Conservation (phyloP, 305 asterid genomes). For the Withania somnifera region DNA sequence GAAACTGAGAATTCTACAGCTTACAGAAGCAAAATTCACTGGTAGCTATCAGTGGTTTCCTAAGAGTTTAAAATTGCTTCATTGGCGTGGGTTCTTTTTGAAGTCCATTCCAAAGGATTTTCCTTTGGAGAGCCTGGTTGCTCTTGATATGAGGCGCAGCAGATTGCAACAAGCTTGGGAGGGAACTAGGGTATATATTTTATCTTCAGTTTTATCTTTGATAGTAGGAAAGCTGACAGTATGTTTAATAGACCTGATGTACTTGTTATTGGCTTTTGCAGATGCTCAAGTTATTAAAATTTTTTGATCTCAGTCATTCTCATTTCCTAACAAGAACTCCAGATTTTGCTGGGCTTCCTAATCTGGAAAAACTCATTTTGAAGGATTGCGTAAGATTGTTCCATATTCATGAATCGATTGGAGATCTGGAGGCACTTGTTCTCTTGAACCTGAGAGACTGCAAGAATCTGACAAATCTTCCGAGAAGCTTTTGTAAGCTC, state of each 20-base stretch:
- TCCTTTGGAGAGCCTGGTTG: constrained; percentile 10
- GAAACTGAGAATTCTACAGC: constrained; percentile 8
- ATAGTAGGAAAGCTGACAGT: too few species aligned
- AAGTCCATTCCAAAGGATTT: constrained; percentile 12
- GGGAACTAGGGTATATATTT: constrained; percentile 6
- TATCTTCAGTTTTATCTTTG: neutral
- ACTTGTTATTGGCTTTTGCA: neutral
- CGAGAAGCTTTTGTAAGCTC: neutral
- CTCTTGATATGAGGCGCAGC: constrained; percentile 12
- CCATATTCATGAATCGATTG: constrained; percentile 10
- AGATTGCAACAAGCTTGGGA: neutral
- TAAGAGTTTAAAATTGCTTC: neutral
- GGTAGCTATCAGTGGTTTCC: constrained; percentile 3
- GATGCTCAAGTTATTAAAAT: constrained; percentile 4
- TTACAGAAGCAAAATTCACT: neutral
- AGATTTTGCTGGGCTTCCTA: constrained; percentile 10
- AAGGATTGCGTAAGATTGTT: constrained; percentile 3
- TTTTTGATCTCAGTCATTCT: constrained; percentile 10
- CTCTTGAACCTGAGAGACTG: constrained; percentile 6
- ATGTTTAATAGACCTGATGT: neutral
- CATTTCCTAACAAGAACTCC: constrained; percentile 5
- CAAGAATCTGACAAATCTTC: constrained; percentile 7
- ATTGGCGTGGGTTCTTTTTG: constrained; percentile 11
- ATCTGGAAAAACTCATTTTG: constrained; percentile 4
- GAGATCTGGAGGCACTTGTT: constrained; percentile 2